Percentiles rank a stretch among this genome's conserved stretches.
Evolutionary conservation across 202 grass and related monocot genomes (phyloP).

Genomic region (Schoenoplectus tabernaemontani): DNA sequence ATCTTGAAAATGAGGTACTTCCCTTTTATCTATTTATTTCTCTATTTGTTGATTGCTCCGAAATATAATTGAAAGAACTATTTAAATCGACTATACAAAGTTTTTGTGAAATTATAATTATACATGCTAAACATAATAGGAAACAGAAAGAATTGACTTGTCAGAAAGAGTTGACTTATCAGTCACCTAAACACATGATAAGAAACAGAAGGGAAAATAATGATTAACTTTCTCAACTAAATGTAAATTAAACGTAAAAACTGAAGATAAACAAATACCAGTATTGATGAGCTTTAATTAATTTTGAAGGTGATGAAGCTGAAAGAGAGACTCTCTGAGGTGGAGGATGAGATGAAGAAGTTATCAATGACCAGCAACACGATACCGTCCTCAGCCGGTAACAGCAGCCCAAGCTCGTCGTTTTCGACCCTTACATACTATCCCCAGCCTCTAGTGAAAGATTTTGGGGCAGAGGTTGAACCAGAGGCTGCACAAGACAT

Average conservation of each 20-base stretch:
- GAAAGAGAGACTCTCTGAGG: slow-evolving; percentile 49
- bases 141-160: no score
- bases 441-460: slow-evolving; percentile 25
- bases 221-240: background rate
- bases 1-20: slow-evolving; percentile 76
- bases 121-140: background rate
- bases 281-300: background rate
- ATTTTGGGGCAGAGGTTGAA: slow-evolving; percentile 47
- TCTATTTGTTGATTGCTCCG: background rate
- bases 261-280: background rate
- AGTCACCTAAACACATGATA: background rate
- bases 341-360: slow-evolving; percentile 61
- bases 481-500: slow-evolving; percentile 29
- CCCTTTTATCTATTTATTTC: background rate
- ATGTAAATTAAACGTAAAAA: background rate
- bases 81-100: background rate
- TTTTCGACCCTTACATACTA: slow-evolving; percentile 72
- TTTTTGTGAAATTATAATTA: background rate
- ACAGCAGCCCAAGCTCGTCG: slow-evolving; percentile 43
- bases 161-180: background rate
- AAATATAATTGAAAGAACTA: background rate
- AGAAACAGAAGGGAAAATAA: background rate
- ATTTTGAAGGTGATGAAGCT: slow-evolving; percentile 57
- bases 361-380: slow-evolving; percentile 19
- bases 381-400: slow-evolving; percentile 8